Evolutionary conservation across 2,329 filamentous ascomycete genomes (phyloP), one percentile per base, ranked within the genome.

Genomic region (Stachybotrys elegans): DNA sequence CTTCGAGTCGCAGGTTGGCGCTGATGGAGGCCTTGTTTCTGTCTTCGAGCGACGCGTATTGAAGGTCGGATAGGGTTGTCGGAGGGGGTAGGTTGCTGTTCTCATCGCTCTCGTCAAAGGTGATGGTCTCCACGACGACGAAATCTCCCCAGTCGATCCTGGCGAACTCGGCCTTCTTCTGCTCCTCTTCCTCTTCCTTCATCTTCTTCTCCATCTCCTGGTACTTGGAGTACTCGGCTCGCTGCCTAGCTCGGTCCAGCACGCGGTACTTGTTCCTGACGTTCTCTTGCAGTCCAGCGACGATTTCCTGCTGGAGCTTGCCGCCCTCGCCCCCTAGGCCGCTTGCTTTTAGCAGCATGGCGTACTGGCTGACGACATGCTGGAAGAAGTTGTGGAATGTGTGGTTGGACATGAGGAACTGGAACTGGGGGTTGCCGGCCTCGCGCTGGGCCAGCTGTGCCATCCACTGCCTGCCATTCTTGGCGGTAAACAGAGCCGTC

Each of bases 81-180:
- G 93, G 93, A 2, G 91, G 86, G 23, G 92, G 91, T 11, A 98
- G 81, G 51, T 93, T 85, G 29, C 83, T 81, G 50, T 87, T 79
- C 53, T 96, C 91, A 62, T 98, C 93, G 31, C 81, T 79, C 54
- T 95, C 91, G 46, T 82, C 90, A 65, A 98, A 98, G 14, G 89
- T 75, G 43, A 98, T 91, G 1, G 91, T 96, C 66, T 96, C 93
- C 36, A 96, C 90, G 17, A 98, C 86, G 25, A 92, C 84, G 57
- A 98, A 98, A 61, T 97, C 92, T 59, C 95, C 88, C 93, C 93
- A 98, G 65, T 98, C 93, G 50, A 98, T 93, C 56, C 93, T 86
- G 1, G 86, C 86, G 64, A 93, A 83, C 43, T 81, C 73, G 19
- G 76, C 69, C 57, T 84, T 83, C 63, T 95, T 88, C 57, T 89